Conservation (phyloP, 176 grass and related monocot species). For the Phoenix dactylifera region DNA sequence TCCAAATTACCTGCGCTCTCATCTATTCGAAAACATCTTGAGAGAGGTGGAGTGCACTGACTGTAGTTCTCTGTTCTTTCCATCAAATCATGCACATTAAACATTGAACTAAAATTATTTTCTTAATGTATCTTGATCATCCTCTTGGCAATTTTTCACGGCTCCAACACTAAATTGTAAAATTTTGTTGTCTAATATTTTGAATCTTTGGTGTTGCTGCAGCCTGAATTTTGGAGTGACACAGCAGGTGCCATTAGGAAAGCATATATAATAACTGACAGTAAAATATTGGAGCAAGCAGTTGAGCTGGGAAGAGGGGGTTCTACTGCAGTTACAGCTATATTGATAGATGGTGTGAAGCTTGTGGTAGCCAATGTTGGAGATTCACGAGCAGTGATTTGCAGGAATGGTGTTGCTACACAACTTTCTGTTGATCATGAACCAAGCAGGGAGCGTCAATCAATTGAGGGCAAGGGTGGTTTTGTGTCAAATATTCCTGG, state of each 20-base stretch:
- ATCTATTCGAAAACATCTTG: constrained; percentile 94
- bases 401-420: constrained; percentile 52
- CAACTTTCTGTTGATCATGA: constrained; percentile 93
- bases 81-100: no score
- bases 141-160: no score
- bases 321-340: constrained; percentile 90
- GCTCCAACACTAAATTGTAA: no score
- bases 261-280: constrained; percentile 70
- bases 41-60: constrained; percentile 41
- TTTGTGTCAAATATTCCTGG: constrained; percentile 93
- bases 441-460: constrained; percentile 49
- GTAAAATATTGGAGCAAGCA: constrained; percentile 78
- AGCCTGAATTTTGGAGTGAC: constrained; percentile 87
- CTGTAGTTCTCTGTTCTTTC: no score
- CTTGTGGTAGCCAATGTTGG: constrained; percentile 89
- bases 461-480: constrained; percentile 75
- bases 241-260: constrained; percentile 57
- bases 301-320: constrained; percentile 81
- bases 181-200: background rate
- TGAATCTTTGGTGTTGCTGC: constrained; percentile 16
- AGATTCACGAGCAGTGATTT: constrained; percentile 88
- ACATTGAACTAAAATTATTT: no score
- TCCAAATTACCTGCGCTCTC: constrained; percentile 47
- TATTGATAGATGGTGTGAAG: constrained; percentile 64
- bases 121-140: no score